A percentile compares a stretch with the other conserved stretches of the same genome.
phyloP scores from a whole-genome alignment of 148 eudicot genomes.

The Vaccinium darrowii region DNA sequence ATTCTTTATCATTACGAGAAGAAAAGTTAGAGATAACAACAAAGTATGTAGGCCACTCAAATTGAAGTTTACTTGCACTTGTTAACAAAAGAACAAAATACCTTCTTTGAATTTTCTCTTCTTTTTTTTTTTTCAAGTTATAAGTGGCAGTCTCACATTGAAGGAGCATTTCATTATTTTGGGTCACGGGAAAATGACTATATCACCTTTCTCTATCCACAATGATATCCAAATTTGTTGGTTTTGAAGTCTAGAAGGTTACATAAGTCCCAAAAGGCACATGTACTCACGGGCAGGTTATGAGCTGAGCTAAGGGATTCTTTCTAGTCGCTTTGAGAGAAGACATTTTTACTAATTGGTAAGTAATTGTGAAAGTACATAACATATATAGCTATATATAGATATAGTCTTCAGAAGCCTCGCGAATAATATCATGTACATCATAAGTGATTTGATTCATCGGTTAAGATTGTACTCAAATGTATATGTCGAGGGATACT shows the following conservation, averaged over 20 bases:
- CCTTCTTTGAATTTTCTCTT: background rate
- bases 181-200: background rate
- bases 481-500: background rate
- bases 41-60: constrained; percentile 1
- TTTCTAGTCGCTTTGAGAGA: background rate
- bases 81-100: background rate
- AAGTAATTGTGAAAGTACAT: background rate
- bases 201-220: background rate
- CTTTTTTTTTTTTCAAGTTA: background rate
- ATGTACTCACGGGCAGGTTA: background rate
- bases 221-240: background rate
- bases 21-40: background rate
- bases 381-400: background rate
- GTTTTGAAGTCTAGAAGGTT: background rate
- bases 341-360: background rate
- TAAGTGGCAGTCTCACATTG: background rate
- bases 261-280: background rate
- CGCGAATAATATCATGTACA: background rate
- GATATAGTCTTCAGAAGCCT: background rate
- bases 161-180: background rate
- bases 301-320: background rate
- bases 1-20: background rate
- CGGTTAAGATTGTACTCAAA: background rate
- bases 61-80: background rate
- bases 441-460: background rate